Evolutionary conservation across 2,329 filamentous ascomycete genomes (phyloP), one percentile per base, ranked within the genome.

Genomic region (Echinosphaeria canescens): DNA sequence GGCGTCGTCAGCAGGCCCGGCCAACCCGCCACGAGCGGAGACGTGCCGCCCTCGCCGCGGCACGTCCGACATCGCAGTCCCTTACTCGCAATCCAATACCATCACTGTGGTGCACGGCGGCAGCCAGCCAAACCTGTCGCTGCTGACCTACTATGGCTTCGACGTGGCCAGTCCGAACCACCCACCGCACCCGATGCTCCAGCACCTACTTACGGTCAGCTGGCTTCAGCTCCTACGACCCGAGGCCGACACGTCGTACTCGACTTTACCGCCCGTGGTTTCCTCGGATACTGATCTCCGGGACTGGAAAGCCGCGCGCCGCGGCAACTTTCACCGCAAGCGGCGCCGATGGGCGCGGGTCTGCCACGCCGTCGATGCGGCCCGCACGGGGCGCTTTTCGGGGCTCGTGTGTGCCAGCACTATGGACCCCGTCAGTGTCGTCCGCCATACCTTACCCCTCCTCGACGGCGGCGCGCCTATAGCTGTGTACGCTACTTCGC

Each of bases 181-280:
- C 28, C 56, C 62, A 10, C 56, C 68, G 14, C 88, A 95, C 43
- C 85, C 88, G 1, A 66, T 98, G 9, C 64, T 75, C 46, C 73
- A 65, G 11, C 74, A 88, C 43, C 66, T 98, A 27, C 74, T 85
- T 39, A 68, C 75, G 5, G 56, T 95, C 16, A 85, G 80, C 15
- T 98, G 85, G 84, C 64, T 98, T 3, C 85, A 95, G 48, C 66
- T 98, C 5, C 53, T 93, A 11, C 62, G 75, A 14, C 88, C 88
- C 0, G 52, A 65, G 19, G 54, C 68, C 16, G 88, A 95, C 46
- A 60, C 64, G 1, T 67, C 75, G 4, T 92, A 91, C 48, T 49
- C 56, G 17, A 60, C 64, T 15, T 62, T 73, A 28, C 75, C 81
- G 0, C 75, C 81, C 0, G 56, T 66, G 1, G 43, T 51, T 0